Evolutionary conservation across 163 green algal genomes (phyloP), one percentile per base, ranked within the genome.

Genomic region (Chlamydomonas reinhardtii): DNA sequence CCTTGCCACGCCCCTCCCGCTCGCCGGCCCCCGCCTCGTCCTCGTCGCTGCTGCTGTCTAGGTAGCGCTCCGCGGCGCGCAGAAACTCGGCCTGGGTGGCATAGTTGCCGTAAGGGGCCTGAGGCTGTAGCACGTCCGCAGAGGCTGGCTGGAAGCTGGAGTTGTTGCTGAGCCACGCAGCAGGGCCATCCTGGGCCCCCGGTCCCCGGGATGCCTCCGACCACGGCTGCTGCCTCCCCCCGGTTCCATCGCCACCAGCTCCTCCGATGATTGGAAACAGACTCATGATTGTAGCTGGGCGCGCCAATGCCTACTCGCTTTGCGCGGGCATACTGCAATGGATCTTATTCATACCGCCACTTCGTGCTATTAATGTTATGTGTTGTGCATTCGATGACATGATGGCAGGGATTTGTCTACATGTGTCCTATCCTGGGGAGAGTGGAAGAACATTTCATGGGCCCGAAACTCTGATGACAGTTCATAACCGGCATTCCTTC

Each of bases 1-100:
- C 39, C 39, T 48, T 48, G 39, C 39, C 39, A 8, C 8, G 5
- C 39, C 39, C 39, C 39, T 48, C 39, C 39, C 9, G 6, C 48
- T 19, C 48, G 48, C 43, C 43, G 43, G n/a, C 22, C 59, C 68
- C 34, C 17, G 56, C 0, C 5, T 82, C 82, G n/a, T 78, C 73
- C 11, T 76, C 82, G 54, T 71, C 79, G 82, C 82, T 87, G 82
- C 61, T 82, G 31, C 72, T 29, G 17, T 77, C 82, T 37, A 87
- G 24, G 71, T 87, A 87, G 27, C 72, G 59, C 43, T 87, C 82
- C 6, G 82, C 82, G 0, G 82, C 82, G 8, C 72, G 59, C 72
- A 87, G 31, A 61, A 87, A 87, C 15, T 76, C 71, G 5, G 72
- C 80, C 35, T 86, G 80, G 5, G 70, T 80, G 8, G 69, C 69